A percentile compares a stretch with the other conserved stretches of the same genome.
These are phyloP conservation scores for Chalciporus piperatus DNA, from an alignment of 768 basidiomycete genomes.

Conservation along the genomic window DNA sequence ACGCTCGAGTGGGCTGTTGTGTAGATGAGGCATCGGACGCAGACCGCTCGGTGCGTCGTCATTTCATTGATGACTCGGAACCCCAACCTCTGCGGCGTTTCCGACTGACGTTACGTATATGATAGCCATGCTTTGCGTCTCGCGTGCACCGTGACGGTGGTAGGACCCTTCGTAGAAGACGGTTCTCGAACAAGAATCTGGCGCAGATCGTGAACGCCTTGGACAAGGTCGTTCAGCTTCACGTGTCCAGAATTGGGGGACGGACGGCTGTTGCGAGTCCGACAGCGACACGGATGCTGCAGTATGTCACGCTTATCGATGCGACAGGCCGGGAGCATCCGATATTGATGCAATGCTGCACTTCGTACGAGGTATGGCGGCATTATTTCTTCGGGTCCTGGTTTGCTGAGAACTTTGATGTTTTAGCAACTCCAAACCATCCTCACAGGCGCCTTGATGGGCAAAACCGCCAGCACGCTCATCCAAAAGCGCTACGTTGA, in stretches of 20 bases:
- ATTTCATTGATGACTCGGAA: background rate
- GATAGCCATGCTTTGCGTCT: background rate
- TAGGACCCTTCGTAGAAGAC: background rate
- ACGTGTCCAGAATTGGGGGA: conserved; percentile 12
- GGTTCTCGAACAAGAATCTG: conserved; percentile 12
- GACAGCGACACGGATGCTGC: conserved; percentile 19
- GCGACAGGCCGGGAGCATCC: conserved; percentile 26
- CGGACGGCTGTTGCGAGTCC: conserved; percentile 12
- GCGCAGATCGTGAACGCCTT: conserved; percentile 17
- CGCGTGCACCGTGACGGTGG: background rate
- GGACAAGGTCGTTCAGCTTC: conserved; percentile 21
- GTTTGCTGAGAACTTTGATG: conserved; percentile 1
- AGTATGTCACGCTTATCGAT: conserved; percentile 24
- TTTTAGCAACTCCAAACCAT: conserved; percentile 20
- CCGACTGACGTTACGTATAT: background rate
- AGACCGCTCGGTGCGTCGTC: conserved; percentile 11
- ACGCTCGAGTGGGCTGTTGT: background rate
- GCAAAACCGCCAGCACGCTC: conserved; percentile 17
- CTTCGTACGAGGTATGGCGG: conserved; percentile 20
- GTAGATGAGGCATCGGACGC: background rate
- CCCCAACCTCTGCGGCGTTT: background rate
- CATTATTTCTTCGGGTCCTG: background rate
- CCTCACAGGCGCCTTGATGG: conserved; percentile 14
- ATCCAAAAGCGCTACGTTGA: conserved; percentile 26
- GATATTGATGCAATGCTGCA: conserved; percentile 24